Evolutionary conservation across 768 basidiomycete species (phyloP), one percentile per base, ranked within the genome.

Genomic region (Mycena leptocephala): DNA sequence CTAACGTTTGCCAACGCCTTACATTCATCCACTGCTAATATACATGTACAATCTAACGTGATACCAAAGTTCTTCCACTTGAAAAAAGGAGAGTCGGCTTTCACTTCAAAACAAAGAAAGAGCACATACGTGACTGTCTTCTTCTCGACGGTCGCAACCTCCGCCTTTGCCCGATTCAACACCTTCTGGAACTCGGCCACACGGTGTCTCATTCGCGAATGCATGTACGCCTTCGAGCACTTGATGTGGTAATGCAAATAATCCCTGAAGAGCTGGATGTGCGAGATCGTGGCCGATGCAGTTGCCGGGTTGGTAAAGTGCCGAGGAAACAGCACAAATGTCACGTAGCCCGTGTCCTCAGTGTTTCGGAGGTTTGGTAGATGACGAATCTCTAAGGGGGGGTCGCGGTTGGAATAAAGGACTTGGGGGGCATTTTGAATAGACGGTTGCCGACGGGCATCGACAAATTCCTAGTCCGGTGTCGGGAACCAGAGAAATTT

Each of bases 241-340:
- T 98, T 99, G 90, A 99, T 98, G 83, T 99, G 98, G 85, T 99
- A 99, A 86, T 99, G 98, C n/a, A 99, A 89, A 82, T 99, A 99
- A 85, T 99, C 97, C 70, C 98, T 92, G 94, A 99, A 99, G 30
- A 98, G 88, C 83, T 99, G 96, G 81, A 99, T 95, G 80, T 96
- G 96, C 33, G 97, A 97, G 83, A 99, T 98, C 18, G 97, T 97
- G 46, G 89, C 88, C 3, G 91, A 88, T 18, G 96, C 95, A 24
- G 91, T 88, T 24, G 88, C 84, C 2, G 92, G 88, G 80, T 93
- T 95, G 75, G 91, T 84, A 84, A 99, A 99, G 88, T 99, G 98
- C 55, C 97, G 96, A 30, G 98, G 98, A 89, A 97, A 99, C 70
- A 99, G 92, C 70, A 99, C 96, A 83, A 99, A 99, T 4, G 98